Conservation (phyloP, 2,329 filamentous ascomycete species). For the Dothidotthia symphoricarpi region DNA sequence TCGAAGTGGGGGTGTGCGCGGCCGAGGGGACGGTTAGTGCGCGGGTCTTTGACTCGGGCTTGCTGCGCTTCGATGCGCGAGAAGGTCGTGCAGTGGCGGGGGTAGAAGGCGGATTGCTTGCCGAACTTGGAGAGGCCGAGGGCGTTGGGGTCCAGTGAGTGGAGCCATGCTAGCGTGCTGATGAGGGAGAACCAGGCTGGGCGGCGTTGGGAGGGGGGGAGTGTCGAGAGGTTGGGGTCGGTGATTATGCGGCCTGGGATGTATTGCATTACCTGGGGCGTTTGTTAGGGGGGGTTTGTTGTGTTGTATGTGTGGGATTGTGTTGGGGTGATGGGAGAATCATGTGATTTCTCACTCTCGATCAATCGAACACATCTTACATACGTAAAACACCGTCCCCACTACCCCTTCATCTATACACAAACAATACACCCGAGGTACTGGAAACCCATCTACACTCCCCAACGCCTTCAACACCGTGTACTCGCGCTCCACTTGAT, state of each 20-base stretch:
- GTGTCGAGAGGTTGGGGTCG: constrained; percentile 73
- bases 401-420: constrained; percentile 78
- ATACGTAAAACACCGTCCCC: constrained; percentile 80
- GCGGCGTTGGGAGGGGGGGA: constrained; percentile 62
- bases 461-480: constrained; percentile 77
- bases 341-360: no score
- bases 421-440: constrained; percentile 77
- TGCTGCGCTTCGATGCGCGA: constrained; percentile 74
- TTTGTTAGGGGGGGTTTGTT: no score
- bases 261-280: constrained; percentile 74
- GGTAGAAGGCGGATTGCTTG: constrained; percentile 72
- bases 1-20: constrained; percentile 73
- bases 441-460: constrained; percentile 74
- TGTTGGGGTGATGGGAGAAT: no score
- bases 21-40: constrained; percentile 65
- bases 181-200: constrained; percentile 55
- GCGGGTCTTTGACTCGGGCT: constrained; percentile 68
- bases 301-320: neutral
- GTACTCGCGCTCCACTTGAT: constrained; percentile 94
- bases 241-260: constrained; percentile 89
- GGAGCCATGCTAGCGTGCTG: constrained; percentile 77
- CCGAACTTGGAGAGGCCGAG: constrained; percentile 74
- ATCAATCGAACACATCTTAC: constrained; percentile 3
- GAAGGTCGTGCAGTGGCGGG: constrained; percentile 81
- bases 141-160: constrained; percentile 65